phyloP scores from a whole-genome alignment of 495 filamentous ascomycete species.

The Lasiosphaeria hispida region DNA sequence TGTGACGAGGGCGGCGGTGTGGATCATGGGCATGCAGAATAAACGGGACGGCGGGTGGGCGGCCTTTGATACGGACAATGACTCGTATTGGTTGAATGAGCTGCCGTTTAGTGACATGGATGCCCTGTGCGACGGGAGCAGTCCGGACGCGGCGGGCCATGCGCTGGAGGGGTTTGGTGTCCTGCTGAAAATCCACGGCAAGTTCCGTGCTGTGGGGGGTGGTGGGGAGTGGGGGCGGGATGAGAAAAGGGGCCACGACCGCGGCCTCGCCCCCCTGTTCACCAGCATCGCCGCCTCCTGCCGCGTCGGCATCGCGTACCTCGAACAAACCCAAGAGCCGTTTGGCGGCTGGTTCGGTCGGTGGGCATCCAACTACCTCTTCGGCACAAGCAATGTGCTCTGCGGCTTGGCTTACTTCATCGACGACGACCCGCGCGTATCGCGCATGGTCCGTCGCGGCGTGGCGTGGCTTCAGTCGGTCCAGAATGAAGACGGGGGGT shows the following conservation, averaged over 20 bases:
- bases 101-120: conserved; percentile 48
- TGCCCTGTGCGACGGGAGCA: conserved; percentile 22
- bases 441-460: conserved; percentile 10
- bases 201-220: not conserved
- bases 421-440: not conserved
- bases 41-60: conserved; percentile 42
- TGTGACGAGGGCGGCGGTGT: conserved; percentile 21
- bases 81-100: conserved; percentile 39
- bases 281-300: not conserved
- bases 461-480: conserved; percentile 26
- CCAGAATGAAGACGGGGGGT: conserved; percentile 39
- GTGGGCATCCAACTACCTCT: conserved; percentile 38
- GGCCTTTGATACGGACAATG: conserved; percentile 41
- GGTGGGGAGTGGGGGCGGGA: not conserved
- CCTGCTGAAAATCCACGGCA: conserved; percentile 7
- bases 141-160: conserved; percentile 36
- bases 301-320: conserved; percentile 21
- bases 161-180: conserved; percentile 42
- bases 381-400: conserved; percentile 38
- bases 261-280: no score
- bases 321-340: conserved; percentile 25
- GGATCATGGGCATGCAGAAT: conserved; percentile 49
- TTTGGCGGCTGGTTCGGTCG: conserved; percentile 37
- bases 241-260: not conserved
- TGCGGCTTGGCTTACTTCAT: conserved; percentile 24